phyloP scores from a whole-genome alignment of 2,329 filamentous ascomycete species.

The Coniochaeta hoffmannii region DNA sequence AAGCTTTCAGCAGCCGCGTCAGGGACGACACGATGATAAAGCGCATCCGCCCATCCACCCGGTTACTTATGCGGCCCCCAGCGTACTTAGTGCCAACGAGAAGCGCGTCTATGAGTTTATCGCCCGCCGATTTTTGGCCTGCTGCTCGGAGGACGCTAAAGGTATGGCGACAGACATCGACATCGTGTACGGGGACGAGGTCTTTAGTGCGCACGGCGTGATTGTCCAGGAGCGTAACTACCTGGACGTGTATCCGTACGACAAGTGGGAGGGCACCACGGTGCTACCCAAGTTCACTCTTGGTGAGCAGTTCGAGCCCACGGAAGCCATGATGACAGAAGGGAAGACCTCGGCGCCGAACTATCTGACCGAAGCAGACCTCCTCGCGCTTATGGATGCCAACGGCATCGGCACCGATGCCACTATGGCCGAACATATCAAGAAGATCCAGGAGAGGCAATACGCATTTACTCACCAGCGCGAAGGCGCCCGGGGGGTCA shows the following conservation, averaged over 20 bases:
- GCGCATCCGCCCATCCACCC: constrained; percentile 97
- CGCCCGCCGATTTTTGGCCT: constrained; percentile 83
- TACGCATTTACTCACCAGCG: constrained; percentile 38
- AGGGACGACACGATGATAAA: constrained; percentile 87
- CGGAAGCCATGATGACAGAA: constrained; percentile 80
- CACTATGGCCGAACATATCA: constrained; percentile 98
- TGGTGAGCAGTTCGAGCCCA: constrained; percentile 79
- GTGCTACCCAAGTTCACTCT: constrained; percentile 72
- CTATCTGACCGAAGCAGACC: constrained; percentile 89
- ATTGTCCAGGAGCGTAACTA: constrained; percentile 86
- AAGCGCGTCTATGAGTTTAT: constrained; percentile 87
- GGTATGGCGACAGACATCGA: constrained; percentile 81
- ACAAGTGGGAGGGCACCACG: constrained; percentile 87
- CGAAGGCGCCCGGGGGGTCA: constrained; percentile 34
- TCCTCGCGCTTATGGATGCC: constrained; percentile 95
- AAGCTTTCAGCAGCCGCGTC: constrained; percentile 71
- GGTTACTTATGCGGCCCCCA: constrained; percentile 70
- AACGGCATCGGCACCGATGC: constrained; percentile 98
- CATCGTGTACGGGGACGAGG: constrained; percentile 75
- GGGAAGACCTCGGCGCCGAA: constrained; percentile 81
- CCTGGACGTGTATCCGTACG: constrained; percentile 90
- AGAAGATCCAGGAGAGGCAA: constrained; percentile 83
- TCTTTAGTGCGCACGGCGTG: constrained; percentile 75
- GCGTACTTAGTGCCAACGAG: constrained; percentile 59
- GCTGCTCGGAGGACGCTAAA: constrained; percentile 89